Base-by-base conservation (phyloP, 495 filamentous ascomycete species). In the Podospora didyma region DNA sequence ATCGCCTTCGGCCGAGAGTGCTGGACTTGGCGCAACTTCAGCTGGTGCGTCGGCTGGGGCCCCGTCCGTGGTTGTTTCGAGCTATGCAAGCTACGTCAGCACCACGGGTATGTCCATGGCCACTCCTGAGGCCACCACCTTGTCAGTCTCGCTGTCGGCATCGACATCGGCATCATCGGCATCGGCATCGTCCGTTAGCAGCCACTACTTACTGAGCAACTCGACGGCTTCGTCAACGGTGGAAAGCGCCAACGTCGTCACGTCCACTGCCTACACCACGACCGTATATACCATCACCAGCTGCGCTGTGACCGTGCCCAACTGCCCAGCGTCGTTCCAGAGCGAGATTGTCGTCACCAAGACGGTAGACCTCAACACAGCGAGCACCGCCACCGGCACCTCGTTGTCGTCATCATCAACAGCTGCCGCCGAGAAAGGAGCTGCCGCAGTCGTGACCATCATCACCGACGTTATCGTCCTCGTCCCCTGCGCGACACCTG, bases 251-350 rank as follows among this genome's bases (percentile, higher is more conserved):
- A 22, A 53, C 1, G 16, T 23, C 17, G 50, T 42, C 48, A 80
- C 77, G 23, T 83, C 80, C 11, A 84, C 82, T 28, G 72, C 83
- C 9, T 82, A 77, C 61, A 70, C 75, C 11, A 86, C 82, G 5
- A 79, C 74, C 51, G 65, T 75, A 56, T 70, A 81, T 55, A 83
- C 82, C 1, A 70, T 83, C 58, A 83, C 78, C 7, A 77, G 75
- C 55, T 85, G 80, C 61, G 75, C 75, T 11, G 62, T 82, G 1
- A 76, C 68, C 2, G 77, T 85, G 9, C 80, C 77, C 39, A 67
- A 81, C 62, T 86, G 83, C 68, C 82, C 82, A 22, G 80, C 76
- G 67, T 53, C 50, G 20, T 20, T 53, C 21, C 50, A 53, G 35
- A 42, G 39, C 50, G 12, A 44, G 35, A 55, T 73, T 42, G 74